phyloP scores from a whole-genome alignment of 352 stramenopile genomes.

The Phytopythium helicoides region DNA sequence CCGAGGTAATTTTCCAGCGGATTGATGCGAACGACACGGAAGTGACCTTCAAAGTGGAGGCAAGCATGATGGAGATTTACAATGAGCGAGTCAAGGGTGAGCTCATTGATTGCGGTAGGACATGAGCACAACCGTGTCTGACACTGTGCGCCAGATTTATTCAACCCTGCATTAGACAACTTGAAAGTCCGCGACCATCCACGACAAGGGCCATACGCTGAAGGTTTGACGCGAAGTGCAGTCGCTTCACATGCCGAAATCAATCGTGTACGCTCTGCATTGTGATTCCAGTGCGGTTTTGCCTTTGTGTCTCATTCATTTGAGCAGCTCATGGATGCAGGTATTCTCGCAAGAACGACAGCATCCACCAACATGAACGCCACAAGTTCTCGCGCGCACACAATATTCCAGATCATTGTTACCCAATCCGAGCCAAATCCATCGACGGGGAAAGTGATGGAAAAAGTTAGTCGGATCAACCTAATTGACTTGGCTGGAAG shows the following conservation, averaged over 20 bases:
- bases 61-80: slow-evolving; percentile 91
- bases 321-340: slow-evolving; percentile 76
- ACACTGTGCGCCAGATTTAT: slow-evolving; percentile 47
- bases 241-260: slow-evolving; percentile 86
- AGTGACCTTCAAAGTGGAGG: slow-evolving; percentile 83
- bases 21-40: slow-evolving; percentile 47
- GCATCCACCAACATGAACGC: slow-evolving; percentile 88
- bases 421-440: slow-evolving; percentile 76
- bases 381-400: slow-evolving; percentile 79
- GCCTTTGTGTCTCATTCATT: background rate
- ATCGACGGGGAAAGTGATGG: slow-evolving; percentile 69
- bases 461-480: slow-evolving; percentile 87
- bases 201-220: slow-evolving; percentile 79
- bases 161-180: slow-evolving; percentile 80
- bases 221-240: slow-evolving; percentile 73
- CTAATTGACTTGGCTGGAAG: slow-evolving; percentile 92
- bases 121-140: background rate
- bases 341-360: slow-evolving; percentile 78
- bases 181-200: slow-evolving; percentile 89
- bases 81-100: slow-evolving; percentile 86
- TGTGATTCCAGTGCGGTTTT: background rate
- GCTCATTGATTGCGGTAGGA: background rate
- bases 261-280: slow-evolving; percentile 32
- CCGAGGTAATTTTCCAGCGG: slow-evolving; percentile 79
- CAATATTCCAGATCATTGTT: slow-evolving; percentile 84